Evolutionary conservation across 345 rosid genomes (phyloP).

Genomic region (Heritiera littoralis): DNA sequence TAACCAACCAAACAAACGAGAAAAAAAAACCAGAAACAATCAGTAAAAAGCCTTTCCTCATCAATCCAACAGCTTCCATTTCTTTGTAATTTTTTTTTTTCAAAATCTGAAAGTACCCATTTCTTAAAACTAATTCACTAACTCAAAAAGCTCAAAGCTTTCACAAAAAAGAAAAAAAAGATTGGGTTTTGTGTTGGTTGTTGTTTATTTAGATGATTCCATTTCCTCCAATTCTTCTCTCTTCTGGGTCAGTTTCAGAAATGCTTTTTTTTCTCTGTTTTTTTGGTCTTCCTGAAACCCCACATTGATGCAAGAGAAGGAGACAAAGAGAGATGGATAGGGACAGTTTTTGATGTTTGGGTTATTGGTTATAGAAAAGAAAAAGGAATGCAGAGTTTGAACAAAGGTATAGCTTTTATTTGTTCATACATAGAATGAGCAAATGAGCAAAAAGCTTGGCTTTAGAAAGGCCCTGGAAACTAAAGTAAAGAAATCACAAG

Average conservation of each 20-base stretch:
- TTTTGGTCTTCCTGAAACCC: slow-evolving; percentile 26
- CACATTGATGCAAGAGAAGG: background rate
- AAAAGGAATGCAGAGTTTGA: slow-evolving; percentile 25
- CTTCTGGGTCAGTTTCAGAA: slow-evolving; percentile 12
- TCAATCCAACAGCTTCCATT: slow-evolving; percentile 22
- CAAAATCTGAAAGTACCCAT: slow-evolving; percentile 14
- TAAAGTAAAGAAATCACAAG: slow-evolving; percentile 24
- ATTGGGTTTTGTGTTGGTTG: slow-evolving; percentile 11
- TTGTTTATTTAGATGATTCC: slow-evolving; percentile 7
- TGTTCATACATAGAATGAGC: slow-evolving; percentile 34
- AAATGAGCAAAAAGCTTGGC: slow-evolving; percentile 32
- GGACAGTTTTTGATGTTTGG: slow-evolving; percentile 14
- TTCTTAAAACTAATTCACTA: background rate
- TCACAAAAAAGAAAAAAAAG: background rate
- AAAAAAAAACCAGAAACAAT: slow-evolving; percentile 22
- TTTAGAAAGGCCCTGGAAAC: slow-evolving; percentile 42
- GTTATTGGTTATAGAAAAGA: slow-evolving; percentile 26
- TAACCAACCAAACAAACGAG: slow-evolving; percentile 24
- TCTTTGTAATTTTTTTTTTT: background rate
- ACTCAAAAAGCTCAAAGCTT: background rate
- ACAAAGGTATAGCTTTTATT: slow-evolving; percentile 2
- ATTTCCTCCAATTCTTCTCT: slow-evolving; percentile 17
- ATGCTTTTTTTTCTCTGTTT: slow-evolving; percentile 8
- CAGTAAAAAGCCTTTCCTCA: background rate
- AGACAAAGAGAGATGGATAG: slow-evolving; percentile 6